Evolutionary conservation across 2,329 filamentous ascomycete genomes (phyloP), one percentile per base, ranked within the genome.

Genomic region (Pseudocercospora macadamiae): DNA sequence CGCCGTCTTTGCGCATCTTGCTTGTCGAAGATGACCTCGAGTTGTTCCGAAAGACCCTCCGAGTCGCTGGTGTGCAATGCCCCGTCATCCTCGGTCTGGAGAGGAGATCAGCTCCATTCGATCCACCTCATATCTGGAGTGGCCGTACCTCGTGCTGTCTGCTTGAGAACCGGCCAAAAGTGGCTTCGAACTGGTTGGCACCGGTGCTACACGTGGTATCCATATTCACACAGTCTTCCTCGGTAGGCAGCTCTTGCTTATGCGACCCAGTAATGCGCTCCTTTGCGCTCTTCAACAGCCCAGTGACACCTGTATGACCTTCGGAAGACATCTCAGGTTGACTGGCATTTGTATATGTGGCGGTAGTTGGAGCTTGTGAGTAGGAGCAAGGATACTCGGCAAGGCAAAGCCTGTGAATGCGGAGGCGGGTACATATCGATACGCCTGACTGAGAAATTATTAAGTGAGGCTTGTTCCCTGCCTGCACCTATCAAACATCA

Each of bases 1-100:
- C 84, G 85, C 66, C 85, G 82, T 55, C 85, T 81, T 62, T 82
- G 81, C 48, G 72, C 75, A 59, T 70, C 76, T 55, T 81, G 79
- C 45, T 77, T 75, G 66, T 82, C 80, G 68, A 87, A 84, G 51
- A 84, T 76, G 47, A 88, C 83, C 82, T 87, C 71, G 7, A 72
- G 59, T 44, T 65, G 63, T 32, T 72, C 68, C 18, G 68, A 66
- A 8, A 70, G 51, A 21, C 67, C 65, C 34, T 71, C 70, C 4
- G 62, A 66, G 53, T 71, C 70, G 62, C 66, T 71, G n/a, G 64
- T 60, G 16, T 51, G 51, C 6, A 62, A 47, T 4, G 25, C 25
- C 14, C n/a, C 39, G 48, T 14, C 51, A 28, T 64, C 62, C 25
- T 56, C 44, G 19, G 57, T 42, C 42, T 64, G 58, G 26, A 19